These are phyloP conservation scores for Sutorius eximius DNA, from an alignment of 1,284 basidiomycete species.

Conservation along the genomic window DNA sequence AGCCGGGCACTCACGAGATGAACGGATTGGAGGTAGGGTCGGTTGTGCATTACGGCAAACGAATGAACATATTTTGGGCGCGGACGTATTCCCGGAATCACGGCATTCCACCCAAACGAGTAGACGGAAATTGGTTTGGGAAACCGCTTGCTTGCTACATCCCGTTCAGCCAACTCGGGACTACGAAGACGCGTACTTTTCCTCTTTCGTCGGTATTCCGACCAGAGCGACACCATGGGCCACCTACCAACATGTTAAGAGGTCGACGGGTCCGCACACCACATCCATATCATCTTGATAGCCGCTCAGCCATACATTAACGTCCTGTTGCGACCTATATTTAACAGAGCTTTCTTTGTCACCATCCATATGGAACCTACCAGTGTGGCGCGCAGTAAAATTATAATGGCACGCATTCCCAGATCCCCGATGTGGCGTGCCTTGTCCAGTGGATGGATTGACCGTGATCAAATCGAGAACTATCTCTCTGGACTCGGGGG, in stretches of 20 bases:
- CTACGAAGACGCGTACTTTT: neutral
- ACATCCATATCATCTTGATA: neutral
- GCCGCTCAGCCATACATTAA: neutral
- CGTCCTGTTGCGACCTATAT: neutral
- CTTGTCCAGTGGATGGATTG: neutral
- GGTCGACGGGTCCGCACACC: neutral
- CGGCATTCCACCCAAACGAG: constrained; percentile 1
- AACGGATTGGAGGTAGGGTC: constrained; percentile 12
- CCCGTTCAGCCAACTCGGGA: neutral
- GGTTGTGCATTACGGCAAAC: constrained; percentile 9
- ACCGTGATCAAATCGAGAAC: neutral
- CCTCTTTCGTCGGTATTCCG: neutral
- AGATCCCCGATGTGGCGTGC: neutral
- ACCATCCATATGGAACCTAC: no score
- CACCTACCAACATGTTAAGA: neutral
- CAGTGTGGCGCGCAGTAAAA: no score
- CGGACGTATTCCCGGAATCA: neutral
- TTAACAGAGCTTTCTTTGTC: neutral
- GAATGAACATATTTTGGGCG: neutral
- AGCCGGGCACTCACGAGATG: neutral
- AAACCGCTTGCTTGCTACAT: neutral
- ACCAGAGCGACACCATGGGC: neutral
- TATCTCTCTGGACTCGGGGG: neutral
- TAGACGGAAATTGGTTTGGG: neutral
- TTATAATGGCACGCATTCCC: neutral